Conservation (phyloP, 176 grass and related monocot species). For the Lolium rigidum region DNA sequence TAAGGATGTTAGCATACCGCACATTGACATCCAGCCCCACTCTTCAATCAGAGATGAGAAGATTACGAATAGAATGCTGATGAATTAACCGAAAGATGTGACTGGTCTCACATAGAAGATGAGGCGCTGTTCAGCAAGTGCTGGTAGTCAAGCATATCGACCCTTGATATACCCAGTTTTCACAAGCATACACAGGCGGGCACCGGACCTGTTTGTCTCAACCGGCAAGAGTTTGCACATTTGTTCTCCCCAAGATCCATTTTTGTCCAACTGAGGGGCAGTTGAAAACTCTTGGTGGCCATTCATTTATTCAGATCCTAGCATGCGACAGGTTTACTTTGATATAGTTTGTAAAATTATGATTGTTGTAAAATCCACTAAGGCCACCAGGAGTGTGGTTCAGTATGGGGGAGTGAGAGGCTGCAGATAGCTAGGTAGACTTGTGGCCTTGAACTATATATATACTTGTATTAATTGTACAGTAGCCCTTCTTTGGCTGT, state of each 20-base stretch:
- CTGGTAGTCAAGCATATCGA: constrained; percentile 28
- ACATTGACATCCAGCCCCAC: constrained; percentile 85
- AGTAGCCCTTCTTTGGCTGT: constrained; percentile 36
- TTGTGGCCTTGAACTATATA: constrained; percentile 41
- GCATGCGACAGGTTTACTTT: not conserved
- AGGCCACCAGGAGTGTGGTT: constrained; percentile 20
- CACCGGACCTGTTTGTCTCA: constrained; percentile 4
- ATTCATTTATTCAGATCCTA: constrained; percentile 44
- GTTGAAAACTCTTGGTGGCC: constrained; percentile 16
- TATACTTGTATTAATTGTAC: constrained; percentile 55
- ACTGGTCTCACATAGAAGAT: not conserved
- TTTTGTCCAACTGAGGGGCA: constrained; percentile 26
- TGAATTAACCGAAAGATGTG: constrained; percentile 25
- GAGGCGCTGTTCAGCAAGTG: not conserved
- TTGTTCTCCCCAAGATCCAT: constrained; percentile 6
- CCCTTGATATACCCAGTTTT: constrained; percentile 35
- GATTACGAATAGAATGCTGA: constrained; percentile 86
- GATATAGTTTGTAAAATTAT: constrained; percentile 39
- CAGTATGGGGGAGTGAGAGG: constrained; percentile 13
- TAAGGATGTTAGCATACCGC: constrained; percentile 77
- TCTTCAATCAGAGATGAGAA: constrained; percentile 84
- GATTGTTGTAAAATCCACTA: constrained; percentile 36
- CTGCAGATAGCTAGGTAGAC: constrained; percentile 22
- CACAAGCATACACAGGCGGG: constrained; percentile 8
- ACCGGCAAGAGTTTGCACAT: constrained; percentile 22